Percentiles rank a stretch among this genome's conserved stretches.
Evolutionary conservation across 2,329 filamentous ascomycete species (phyloP).

Genomic region (Aureobasidium sp.): DNA sequence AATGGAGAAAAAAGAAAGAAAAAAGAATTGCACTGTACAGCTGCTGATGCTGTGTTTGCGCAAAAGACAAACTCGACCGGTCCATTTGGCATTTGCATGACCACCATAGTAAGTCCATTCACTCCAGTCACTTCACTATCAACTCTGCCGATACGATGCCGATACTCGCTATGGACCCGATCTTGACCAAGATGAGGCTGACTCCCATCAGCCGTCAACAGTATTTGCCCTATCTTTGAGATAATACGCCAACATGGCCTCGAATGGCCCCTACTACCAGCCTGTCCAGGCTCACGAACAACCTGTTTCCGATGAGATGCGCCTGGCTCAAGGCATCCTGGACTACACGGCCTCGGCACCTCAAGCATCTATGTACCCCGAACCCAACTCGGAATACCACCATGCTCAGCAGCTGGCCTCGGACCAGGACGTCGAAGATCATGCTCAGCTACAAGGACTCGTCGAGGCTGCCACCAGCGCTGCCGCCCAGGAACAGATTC

Average conservation of each 20-base stretch:
- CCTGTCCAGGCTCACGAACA: slow-evolving; percentile 10
- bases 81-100: background rate
- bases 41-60: background rate
- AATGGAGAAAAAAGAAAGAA: too few species aligned
- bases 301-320: slow-evolving; percentile 1
- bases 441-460: slow-evolving; percentile 14
- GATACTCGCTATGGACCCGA: background rate
- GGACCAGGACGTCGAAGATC: slow-evolving; percentile 6
- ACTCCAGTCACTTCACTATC: background rate
- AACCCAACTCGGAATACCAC: slow-evolving; percentile 11
- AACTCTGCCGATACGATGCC: background rate
- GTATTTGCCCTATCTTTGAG: background rate
- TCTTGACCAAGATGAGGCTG: background rate
- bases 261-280: slow-evolving; percentile 14
- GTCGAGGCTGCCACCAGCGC: slow-evolving; percentile 15
- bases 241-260: slow-evolving; percentile 1
- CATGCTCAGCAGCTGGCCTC: slow-evolving; percentile 9
- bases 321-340: slow-evolving; percentile 4
- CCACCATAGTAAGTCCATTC: background rate
- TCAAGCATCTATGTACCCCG: slow-evolving; percentile 12
- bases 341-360: background rate
- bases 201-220: background rate
- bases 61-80: background rate
- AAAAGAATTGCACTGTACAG: background rate
- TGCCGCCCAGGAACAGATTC: slow-evolving; percentile 15